These are phyloP conservation scores for Trametes sanguinea DNA, from an alignment of 768 basidiomycete genomes.

Conservation along the genomic window DNA sequence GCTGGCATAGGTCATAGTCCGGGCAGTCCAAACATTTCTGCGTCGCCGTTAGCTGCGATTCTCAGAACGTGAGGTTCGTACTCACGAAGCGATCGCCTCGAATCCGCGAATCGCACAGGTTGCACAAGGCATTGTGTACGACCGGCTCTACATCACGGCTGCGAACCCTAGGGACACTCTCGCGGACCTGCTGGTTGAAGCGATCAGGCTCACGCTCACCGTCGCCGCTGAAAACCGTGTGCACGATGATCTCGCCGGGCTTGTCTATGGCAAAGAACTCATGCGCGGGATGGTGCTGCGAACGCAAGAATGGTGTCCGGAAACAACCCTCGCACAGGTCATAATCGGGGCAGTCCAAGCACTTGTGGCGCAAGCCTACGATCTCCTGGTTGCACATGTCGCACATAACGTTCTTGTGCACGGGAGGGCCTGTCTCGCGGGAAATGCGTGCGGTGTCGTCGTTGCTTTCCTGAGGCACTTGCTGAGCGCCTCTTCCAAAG, in stretches of 20 bases:
- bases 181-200: background rate
- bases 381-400: conserved; percentile 61
- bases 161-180: background rate
- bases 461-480: background rate
- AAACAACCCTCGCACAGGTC: conserved; percentile 29
- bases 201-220: conserved; percentile 32
- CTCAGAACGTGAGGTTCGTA: too few relatives aligned
- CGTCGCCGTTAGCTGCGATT: background rate
- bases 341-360: conserved; percentile 64
- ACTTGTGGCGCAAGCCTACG: conserved; percentile 75
- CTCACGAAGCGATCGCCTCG: conserved; percentile 68
- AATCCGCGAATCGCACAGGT: conserved; percentile 75
- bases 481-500: background rate
- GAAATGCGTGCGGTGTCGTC: background rate
- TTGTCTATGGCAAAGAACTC: conserved; percentile 70
- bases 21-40: conserved; percentile 82
- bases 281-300: conserved; percentile 50
- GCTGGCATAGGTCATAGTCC: conserved; percentile 78
- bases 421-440: conserved; percentile 8
- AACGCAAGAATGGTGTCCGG: conserved; percentile 12
- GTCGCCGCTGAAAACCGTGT: conserved; percentile 54
- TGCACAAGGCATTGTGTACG: conserved; percentile 69
- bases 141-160: conserved; percentile 28
- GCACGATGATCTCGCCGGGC: conserved; percentile 66
- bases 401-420: conserved; percentile 62